Evolutionary conservation across 768 basidiomycete species (phyloP), one percentile per base, ranked within the genome.

Genomic region (Lactarius sp.): DNA sequence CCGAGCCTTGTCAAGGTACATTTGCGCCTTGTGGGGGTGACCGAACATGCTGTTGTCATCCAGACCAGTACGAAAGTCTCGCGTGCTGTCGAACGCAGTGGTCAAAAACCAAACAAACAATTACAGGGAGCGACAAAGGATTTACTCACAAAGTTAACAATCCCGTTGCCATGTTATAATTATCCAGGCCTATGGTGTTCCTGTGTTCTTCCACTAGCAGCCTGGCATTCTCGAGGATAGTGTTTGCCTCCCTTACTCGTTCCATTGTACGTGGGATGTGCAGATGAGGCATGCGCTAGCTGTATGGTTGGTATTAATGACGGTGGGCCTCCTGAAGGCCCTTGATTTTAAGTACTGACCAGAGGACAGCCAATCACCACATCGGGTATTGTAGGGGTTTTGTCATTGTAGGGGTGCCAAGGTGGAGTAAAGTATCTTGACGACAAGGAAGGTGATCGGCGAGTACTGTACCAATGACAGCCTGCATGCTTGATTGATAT

Each of bases 1-100:
- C 8, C 33, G 56, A 13, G 56, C 62, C 27, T 63, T 27, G 27
- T 39, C 46, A 14, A 53, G 52, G 31, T 63, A 63, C 4, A 33
- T 27, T 12, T 59, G 57, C 18, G 52, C 34, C 36, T 54, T 52
- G 6, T 37, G 37, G 6, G 22, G 8, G 10, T 46, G 52, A 33
- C 57, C 46, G 22, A 59, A 12, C 6, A 42, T 6, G 37, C n/a
- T 18, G 36, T 59, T 59, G 18, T 39, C 27, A 31, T 63, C 62
- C 31, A 63, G 37, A 33, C 56, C 62, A 18, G 3, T 20, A 8
- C 57, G 57, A 13, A 39, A 34, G 13, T 49, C 57, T 10, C 4
- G 39, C 31, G 57, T n/a, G 6, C 62, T 63, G 37, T 47, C 2
- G 5, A 39, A 37, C 12, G 47, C 34, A 20, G 34, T 33, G 44